phyloP scores from a whole-genome alignment of 2,329 filamentous ascomycete genomes.

The Aspergillus fumigatus region DNA sequence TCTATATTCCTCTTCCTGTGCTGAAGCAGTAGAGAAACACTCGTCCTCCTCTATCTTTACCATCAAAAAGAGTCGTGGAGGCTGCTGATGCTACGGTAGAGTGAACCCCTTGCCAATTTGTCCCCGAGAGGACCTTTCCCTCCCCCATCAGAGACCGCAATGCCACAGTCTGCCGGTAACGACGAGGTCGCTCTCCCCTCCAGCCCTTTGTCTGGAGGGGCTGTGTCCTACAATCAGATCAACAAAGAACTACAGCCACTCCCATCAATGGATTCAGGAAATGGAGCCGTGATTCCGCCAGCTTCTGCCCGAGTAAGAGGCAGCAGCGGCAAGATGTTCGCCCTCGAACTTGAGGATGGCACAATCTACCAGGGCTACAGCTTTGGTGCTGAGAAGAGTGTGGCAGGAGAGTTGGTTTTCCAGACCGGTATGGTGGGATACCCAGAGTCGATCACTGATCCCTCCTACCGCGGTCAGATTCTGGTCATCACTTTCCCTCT shows the following conservation, averaged over 20 bases:
- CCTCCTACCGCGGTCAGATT: slow-evolving; percentile 88
- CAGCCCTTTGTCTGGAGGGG: slow-evolving; percentile 38
- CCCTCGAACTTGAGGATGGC: slow-evolving; percentile 90
- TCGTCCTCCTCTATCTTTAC: slow-evolving; percentile 4
- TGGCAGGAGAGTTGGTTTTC: slow-evolving; percentile 96
- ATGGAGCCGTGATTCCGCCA: slow-evolving; percentile 46
- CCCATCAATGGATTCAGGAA: slow-evolving; percentile 26
- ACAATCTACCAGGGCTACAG: slow-evolving; percentile 88
- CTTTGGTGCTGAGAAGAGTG: slow-evolving; percentile 92
- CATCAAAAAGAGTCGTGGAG: slow-evolving; percentile 23
- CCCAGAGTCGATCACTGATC: slow-evolving; percentile 87
- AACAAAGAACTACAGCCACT: slow-evolving; percentile 28
- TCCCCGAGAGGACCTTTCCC: slow-evolving; percentile 37
- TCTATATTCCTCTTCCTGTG: slow-evolving; percentile 23
- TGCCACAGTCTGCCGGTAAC: slow-evolving; percentile 29
- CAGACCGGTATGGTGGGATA: slow-evolving; percentile 99
- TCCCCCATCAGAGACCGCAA: slow-evolving; percentile 20
- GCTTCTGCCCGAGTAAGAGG: slow-evolving; percentile 58
- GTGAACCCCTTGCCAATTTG: slow-evolving; percentile 26
- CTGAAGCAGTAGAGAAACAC: slow-evolving; percentile 23
- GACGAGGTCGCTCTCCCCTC: slow-evolving; percentile 31
- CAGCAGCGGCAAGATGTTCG: slow-evolving; percentile 59
- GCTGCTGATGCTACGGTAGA: slow-evolving; percentile 39
- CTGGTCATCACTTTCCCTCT: slow-evolving; percentile 94
- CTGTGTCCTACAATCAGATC: slow-evolving; percentile 34